These are phyloP conservation scores for Dactylorhiza incarnata DNA, from an alignment of 106 monocot genomes.

Conservation along the genomic window DNA sequence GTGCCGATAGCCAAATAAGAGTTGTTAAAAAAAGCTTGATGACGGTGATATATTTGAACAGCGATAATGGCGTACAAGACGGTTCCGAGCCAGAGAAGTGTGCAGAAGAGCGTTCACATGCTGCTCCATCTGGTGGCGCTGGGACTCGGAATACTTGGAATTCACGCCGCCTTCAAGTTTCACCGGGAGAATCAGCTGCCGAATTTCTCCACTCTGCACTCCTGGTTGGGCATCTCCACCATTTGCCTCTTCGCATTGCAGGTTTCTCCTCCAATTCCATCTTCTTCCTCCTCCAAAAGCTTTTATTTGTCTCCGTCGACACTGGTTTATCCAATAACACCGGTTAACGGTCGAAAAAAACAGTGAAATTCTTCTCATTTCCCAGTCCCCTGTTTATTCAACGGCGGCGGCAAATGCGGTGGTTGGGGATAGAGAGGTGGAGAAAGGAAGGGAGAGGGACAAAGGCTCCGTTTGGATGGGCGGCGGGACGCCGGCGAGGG, in stretches of 20 bases:
- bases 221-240: constrained; percentile 72
- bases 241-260: constrained; percentile 64
- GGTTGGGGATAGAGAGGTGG: too few species aligned
- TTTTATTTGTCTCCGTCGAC: too few species aligned
- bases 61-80: constrained; percentile 84
- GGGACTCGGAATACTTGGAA: constrained; percentile 38
- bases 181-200: constrained; percentile 23
- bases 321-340: too few species aligned
- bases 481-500: too few species aligned
- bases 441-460: too few species aligned
- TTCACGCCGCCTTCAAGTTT: constrained; percentile 43
- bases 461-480: too few species aligned
- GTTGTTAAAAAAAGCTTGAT: too few species aligned
- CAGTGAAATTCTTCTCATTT: too few species aligned
- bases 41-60: constrained; percentile 11
- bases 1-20: too few species aligned
- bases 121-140: constrained; percentile 52
- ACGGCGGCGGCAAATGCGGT: too few species aligned
- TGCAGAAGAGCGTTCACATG: constrained; percentile 53
- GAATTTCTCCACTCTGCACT: constrained; percentile 58
- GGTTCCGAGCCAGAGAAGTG: constrained; percentile 18
- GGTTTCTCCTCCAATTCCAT: constrained; percentile 25
- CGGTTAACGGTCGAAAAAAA: too few species aligned
- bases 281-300: background rate
- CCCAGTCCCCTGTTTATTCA: too few species aligned